These are phyloP conservation scores for Candida khao-thaluensis DNA, from an alignment of 805 yeast genomes.

Conservation along the genomic window DNA sequence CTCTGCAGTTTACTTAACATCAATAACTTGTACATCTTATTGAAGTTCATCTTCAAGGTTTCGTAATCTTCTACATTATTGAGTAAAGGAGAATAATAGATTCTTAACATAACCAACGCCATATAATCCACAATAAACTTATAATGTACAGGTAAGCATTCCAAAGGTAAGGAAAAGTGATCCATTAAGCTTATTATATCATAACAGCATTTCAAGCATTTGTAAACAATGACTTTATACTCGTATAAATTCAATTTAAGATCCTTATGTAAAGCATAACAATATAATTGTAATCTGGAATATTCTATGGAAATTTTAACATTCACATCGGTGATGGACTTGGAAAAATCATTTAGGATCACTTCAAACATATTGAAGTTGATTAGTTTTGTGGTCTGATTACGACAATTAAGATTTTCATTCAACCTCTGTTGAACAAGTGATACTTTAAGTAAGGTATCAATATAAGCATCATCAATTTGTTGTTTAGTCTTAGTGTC, in stretches of 20 bases:
- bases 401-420: constrained; percentile 33
- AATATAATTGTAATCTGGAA: constrained; percentile 37
- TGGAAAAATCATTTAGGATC: constrained; percentile 31
- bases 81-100: constrained; percentile 32
- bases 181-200: constrained; percentile 26
- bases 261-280: constrained; percentile 31
- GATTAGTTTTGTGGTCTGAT: constrained; percentile 30
- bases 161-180: constrained; percentile 13
- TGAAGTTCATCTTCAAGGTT: constrained; percentile 24
- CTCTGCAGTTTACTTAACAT: constrained; percentile 19
- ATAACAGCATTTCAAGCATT: constrained; percentile 29
- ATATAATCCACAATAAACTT: constrained; percentile 38
- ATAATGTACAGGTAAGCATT: constrained; percentile 41
- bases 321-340: constrained; percentile 22
- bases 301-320: constrained; percentile 34
- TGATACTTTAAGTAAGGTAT: constrained; percentile 30
- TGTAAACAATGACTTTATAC: constrained; percentile 27
- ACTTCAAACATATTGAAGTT: constrained; percentile 44
- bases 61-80: constrained; percentile 24
- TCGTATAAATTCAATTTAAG: constrained; percentile 25
- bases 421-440: constrained; percentile 40
- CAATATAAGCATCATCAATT: constrained; percentile 22
- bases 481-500: constrained; percentile 9
- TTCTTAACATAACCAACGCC: constrained; percentile 29
- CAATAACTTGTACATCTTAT: constrained; percentile 20